phyloP scores from a whole-genome alignment of 441 rosid genomes.

The Croton laevigatus region DNA sequence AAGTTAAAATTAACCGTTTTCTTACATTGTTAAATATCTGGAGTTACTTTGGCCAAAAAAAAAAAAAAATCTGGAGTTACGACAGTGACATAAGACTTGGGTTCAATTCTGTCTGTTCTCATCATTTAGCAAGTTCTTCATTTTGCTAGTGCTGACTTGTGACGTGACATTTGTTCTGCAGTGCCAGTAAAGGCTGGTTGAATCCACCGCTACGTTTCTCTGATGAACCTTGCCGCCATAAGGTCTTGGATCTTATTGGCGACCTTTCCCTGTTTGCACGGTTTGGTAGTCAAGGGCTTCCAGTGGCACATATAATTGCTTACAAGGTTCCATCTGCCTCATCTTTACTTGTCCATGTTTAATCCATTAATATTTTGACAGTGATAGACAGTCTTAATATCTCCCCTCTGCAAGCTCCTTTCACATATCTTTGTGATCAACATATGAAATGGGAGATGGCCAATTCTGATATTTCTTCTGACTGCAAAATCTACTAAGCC shows the following conservation, averaged over 20 bases:
- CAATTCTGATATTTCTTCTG: neutral
- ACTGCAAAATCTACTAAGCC: neutral
- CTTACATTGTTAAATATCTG: constrained; percentile 2
- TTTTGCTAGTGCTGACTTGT: neutral
- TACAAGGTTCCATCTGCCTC: constrained; percentile 50
- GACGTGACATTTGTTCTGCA: constrained; percentile 27
- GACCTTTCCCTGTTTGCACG: constrained; percentile 71
- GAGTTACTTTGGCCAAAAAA: too few species aligned
- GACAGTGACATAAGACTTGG: neutral
- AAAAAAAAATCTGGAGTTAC: too few species aligned
- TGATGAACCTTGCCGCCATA: constrained; percentile 85
- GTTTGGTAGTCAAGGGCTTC: constrained; percentile 81
- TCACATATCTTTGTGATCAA: neutral
- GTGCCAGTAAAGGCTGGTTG: constrained; percentile 78
- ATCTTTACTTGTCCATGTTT: neutral
- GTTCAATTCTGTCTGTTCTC: neutral
- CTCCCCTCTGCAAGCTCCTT: neutral
- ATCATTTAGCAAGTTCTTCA: neutral
- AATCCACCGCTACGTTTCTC: constrained; percentile 68
- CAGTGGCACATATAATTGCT: constrained; percentile 66
- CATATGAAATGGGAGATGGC: neutral
- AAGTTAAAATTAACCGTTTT: neutral
- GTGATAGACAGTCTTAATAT: neutral
- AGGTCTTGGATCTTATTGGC: constrained; percentile 85
- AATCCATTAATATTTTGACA: too few species aligned